phyloP scores from a whole-genome alignment of 1,284 basidiomycete species.

The Melampsora americana region DNA sequence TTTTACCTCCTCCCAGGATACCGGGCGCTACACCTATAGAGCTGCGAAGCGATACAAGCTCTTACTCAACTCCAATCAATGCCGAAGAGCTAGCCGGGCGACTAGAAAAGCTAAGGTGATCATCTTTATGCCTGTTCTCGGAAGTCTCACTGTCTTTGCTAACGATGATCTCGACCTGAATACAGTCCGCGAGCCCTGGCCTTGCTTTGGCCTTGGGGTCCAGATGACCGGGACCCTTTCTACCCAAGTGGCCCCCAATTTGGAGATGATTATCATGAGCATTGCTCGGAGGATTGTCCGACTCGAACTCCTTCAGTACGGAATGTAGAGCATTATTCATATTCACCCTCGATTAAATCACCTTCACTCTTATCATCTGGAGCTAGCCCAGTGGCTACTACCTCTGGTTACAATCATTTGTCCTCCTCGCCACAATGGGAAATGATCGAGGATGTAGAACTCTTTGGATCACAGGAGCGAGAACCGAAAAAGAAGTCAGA shows the following conservation, averaged over 20 bases:
- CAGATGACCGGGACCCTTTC: conserved; percentile 19
- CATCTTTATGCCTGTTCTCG: background rate
- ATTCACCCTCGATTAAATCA: background rate
- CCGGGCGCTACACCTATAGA: conserved; percentile 16
- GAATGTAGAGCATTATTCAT: background rate
- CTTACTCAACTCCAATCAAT: conserved; percentile 1
- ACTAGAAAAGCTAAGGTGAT: conserved; percentile 24
- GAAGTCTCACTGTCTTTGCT: background rate
- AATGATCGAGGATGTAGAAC: background rate
- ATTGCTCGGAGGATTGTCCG: conserved; percentile 25
- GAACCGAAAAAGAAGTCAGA: background rate
- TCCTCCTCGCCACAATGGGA: background rate
- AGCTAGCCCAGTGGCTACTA: background rate
- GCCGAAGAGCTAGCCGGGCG: conserved; percentile 15
- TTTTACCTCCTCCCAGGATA: conserved; percentile 20
- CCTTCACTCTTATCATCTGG: background rate
- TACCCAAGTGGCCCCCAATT: conserved; percentile 30
- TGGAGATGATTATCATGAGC: conserved; percentile 27
- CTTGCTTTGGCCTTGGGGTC: conserved; percentile 34
- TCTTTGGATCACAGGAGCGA: background rate
- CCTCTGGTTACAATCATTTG: background rate
- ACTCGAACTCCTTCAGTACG: background rate
- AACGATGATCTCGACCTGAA: background rate
- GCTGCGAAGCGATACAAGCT: background rate
- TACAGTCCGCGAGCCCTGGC: conserved; percentile 15